Conservation (phyloP, 176 grass and related monocot species). For the Bothriochloa decipiens region DNA sequence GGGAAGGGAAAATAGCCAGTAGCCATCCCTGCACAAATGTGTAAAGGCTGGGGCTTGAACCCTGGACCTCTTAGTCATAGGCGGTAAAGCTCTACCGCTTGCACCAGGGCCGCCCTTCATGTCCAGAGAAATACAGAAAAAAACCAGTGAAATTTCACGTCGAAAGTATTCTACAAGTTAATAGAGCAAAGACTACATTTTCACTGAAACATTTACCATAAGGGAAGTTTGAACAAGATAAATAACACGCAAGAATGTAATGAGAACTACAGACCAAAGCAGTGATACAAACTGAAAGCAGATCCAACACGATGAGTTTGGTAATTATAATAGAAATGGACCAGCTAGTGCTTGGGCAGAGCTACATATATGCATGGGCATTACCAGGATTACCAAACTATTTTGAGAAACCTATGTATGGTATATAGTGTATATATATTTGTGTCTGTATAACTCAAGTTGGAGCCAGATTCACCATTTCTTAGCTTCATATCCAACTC, state of each 20-base stretch:
- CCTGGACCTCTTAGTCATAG: no score
- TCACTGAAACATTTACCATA: background rate
- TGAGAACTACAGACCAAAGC: background rate
- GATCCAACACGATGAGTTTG: conserved; percentile 17
- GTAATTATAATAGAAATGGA: conserved; percentile 27
- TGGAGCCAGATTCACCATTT: background rate
- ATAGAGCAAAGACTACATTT: background rate
- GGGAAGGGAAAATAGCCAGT: no score
- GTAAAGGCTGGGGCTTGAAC: no score
- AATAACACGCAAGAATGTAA: conserved; percentile 19
- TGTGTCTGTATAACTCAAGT: background rate
- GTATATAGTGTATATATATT: no score
- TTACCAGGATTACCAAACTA: background rate
- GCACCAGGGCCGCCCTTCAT: no score
- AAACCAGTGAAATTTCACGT: background rate
- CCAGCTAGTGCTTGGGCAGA: background rate
- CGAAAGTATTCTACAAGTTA: background rate
- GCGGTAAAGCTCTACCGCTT: no score
- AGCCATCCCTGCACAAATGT: no score
- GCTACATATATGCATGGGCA: background rate
- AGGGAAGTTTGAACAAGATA: conserved; percentile 6
- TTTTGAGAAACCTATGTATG: background rate
- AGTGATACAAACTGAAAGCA: conserved; percentile 25
- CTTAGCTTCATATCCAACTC: background rate
- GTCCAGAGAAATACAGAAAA: background rate